A percentile compares a stretch with the other conserved stretches of the same genome.
These are phyloP conservation scores for Sphagnum fallax DNA, from an alignment of 228 moss, liverwort and hornwort genomes.

Conservation along the genomic window DNA sequence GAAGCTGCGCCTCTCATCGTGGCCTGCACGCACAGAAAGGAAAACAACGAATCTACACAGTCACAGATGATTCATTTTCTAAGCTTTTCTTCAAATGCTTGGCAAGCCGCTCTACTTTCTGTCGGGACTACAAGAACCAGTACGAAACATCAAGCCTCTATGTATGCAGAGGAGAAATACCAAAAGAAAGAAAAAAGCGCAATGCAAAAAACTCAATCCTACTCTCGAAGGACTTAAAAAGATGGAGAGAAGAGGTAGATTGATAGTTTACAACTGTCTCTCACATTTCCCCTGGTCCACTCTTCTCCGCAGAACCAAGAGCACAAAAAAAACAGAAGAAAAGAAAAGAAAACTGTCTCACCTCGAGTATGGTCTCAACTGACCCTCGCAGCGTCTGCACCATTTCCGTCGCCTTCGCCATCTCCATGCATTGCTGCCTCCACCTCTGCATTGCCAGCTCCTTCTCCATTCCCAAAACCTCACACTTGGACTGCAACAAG, in stretches of 20 bases:
- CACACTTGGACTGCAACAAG: slow-evolving; percentile 36
- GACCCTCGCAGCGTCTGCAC: slow-evolving; percentile 39
- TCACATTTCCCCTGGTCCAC: too few species aligned
- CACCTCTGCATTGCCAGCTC: slow-evolving; percentile 40
- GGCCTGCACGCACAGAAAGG: slow-evolving; percentile 14
- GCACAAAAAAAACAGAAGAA: neutral
- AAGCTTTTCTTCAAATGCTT: too few species aligned
- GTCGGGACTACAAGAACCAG: too few species aligned
- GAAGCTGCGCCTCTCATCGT: slow-evolving; percentile 46
- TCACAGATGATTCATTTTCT: neutral
- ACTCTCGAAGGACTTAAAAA: neutral
- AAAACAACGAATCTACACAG: neutral
- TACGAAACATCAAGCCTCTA: too few species aligned
- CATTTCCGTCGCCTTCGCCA: slow-evolving; percentile 59
- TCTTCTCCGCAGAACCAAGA: too few species aligned
- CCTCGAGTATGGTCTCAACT: slow-evolving; percentile 51
- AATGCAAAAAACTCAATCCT: too few species aligned
- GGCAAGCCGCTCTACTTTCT: too few species aligned
- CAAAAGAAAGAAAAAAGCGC: too few species aligned
- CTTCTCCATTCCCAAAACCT: slow-evolving; percentile 50
- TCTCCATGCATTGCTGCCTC: slow-evolving; percentile 39
- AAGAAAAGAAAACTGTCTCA: neutral
- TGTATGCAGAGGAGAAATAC: too few species aligned
- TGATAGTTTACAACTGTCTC: too few species aligned
- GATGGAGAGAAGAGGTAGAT: neutral